Evolutionary conservation across 495 filamentous ascomycete genomes (phyloP).

Genomic region (Daldinia childiae): DNA sequence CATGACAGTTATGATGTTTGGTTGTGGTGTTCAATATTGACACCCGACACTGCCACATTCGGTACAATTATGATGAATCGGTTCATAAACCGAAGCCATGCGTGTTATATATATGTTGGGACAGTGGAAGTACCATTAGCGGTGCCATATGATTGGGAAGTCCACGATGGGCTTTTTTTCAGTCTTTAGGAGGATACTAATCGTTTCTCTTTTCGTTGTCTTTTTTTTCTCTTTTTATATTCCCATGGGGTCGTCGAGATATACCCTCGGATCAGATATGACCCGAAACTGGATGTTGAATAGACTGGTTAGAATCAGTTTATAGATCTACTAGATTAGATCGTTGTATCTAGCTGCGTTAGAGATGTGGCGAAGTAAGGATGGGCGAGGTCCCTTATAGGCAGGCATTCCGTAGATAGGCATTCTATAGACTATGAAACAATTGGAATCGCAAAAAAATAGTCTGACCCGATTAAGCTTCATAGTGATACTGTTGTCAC

Average conservation of each 20-base stretch:
- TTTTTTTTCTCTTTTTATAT: not conserved
- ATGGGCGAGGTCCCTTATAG: conserved; percentile 8
- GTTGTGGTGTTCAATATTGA: conserved; percentile 8
- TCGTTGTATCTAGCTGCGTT: conserved; percentile 6
- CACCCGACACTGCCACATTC: conserved; percentile 5
- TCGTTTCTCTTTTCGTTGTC: not conserved
- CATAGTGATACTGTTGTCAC: not conserved
- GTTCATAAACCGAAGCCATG: conserved; percentile 1
- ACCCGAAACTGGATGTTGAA: conserved; percentile 17
- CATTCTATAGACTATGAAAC: conserved; percentile 30
- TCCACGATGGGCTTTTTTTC: not conserved
- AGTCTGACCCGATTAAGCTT: not conserved
- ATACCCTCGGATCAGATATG: conserved; percentile 25
- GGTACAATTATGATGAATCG: conserved; percentile 11
- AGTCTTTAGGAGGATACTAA: conserved; percentile 10
- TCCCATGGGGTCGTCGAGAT: conserved; percentile 25
- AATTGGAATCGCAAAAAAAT: not conserved
- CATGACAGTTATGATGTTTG: conserved; percentile 19
- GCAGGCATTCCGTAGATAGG: conserved; percentile 22
- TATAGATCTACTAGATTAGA: conserved; percentile 15
- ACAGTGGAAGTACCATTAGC: not conserved
- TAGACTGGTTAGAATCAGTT: conserved; percentile 19
- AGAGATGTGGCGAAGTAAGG: not conserved
- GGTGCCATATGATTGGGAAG: not conserved
- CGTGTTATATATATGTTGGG: not conserved